Conservation (phyloP, 129 eudicot genomes). For the Pittosporum tobira region DNA sequence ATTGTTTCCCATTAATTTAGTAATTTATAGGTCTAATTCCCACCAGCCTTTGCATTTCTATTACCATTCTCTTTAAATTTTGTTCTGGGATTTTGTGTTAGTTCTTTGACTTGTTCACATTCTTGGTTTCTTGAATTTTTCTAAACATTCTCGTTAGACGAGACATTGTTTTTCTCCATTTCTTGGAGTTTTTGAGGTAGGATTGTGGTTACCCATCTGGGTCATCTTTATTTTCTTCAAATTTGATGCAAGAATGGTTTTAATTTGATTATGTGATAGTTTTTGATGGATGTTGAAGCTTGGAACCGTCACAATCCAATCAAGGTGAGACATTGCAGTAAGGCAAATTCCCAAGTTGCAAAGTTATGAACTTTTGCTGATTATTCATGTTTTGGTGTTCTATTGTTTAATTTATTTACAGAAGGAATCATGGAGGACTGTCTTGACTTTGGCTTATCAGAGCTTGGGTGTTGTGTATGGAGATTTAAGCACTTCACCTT, state of each 20-base stretch:
- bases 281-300: conserved; percentile 56
- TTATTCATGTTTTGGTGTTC: neutral
- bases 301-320: conserved; percentile 38
- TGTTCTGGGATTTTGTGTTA: neutral
- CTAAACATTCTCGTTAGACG: neutral
- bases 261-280: conserved; percentile 23
- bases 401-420: conserved; percentile 25
- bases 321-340: conserved; percentile 35
- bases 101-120: conserved; percentile 7
- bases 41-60: neutral
- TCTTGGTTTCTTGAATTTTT: neutral
- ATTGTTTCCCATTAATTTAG: neutral
- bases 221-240: neutral
- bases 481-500: conserved; percentile 78
- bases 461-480: conserved; percentile 91
- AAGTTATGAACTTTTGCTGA: neutral
- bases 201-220: conserved; percentile 23
- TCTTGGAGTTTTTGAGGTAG: conserved; percentile 9
- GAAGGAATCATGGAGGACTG: conserved; percentile 79
- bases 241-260: conserved; percentile 16
- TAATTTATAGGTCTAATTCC: conserved; percentile 2
- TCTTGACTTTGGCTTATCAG: conserved; percentile 69
- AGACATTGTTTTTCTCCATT: neutral
- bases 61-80: neutral
- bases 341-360: neutral